Evolutionary conservation across 164 flowering plant species (phyloP), one percentile per base, ranked within the genome.

Genomic region (Annona cherimola): DNA sequence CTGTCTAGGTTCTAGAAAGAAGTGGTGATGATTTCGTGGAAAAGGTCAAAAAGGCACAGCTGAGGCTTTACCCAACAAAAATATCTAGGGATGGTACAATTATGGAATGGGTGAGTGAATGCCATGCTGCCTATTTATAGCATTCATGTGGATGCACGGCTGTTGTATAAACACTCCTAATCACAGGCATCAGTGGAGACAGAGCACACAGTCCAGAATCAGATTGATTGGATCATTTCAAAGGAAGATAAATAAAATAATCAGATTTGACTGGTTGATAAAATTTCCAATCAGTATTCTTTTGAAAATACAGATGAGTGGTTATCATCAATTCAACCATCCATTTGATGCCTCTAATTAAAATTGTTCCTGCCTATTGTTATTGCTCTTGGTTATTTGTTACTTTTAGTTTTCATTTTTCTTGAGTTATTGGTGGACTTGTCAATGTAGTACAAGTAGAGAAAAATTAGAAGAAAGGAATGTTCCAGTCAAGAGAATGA

Each of bases 81-180:
- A 86, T 92, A 66, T 89, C 96, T 67, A 82, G 84, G 74, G 97
- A 94, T 86, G 96, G 97, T 70, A 83, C 99, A 60, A 83, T 94
- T 63, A 85, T 92, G 97, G 99, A 94, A 85, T 94, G 99, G 99
- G 98, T 92, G 76, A 74, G 83, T 45, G 8, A 62, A 67, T 26
- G 11, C 43, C 69, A 71, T 45, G 50, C 50, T 45, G 50, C 6
- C 6, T 5, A 50, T 50, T 50, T 9, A 9, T 50, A 50, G 9
- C 14, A 50, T 50, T 50, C 57, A 50, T 50, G 14, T 16, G 2
- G 14, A 12, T 50, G 57, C 57, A 50, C 11, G 1, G 2, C 9
- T 50, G 14, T 16, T 50, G 9, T 50, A 16, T 12, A 50, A 2
- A 50, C 57, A 50, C 14, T 3, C 57, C 1, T 9, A 50, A 50